Percentiles rank a stretch among this genome's conserved stretches.
Conservation (phyloP, 345 rosid species). For the Noccaea caerulescens region DNA sequence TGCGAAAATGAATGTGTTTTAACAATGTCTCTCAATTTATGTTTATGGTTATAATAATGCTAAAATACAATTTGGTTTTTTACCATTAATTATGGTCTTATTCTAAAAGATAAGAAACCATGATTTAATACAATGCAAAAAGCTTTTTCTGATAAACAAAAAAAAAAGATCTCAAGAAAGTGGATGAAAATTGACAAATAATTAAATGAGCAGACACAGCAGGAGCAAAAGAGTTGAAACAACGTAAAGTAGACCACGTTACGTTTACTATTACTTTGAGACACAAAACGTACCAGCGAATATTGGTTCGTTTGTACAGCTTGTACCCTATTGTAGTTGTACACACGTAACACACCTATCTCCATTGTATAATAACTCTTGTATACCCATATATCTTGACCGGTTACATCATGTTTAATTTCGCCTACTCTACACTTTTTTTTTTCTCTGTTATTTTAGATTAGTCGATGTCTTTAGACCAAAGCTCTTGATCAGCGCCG, state of each 20-base stretch:
- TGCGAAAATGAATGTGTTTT: no score
- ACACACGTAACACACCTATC: neutral
- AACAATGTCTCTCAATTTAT: no score
- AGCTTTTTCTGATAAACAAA: neutral
- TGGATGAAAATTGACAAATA: neutral
- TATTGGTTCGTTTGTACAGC: neutral
- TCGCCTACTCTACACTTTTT: no score
- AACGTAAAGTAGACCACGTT: slow-evolving; percentile 9
- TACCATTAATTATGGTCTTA: no score
- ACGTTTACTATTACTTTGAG: slow-evolving; percentile 1
- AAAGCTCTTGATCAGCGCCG: no score
- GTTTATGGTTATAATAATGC: no score
- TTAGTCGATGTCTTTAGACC: no score
- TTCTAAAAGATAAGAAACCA: neutral
- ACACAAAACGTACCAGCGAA: neutral
- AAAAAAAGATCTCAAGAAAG: neutral
- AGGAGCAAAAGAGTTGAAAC: slow-evolving; percentile 2
- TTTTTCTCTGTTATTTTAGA: no score
- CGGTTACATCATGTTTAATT: neutral
- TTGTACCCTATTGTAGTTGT: neutral
- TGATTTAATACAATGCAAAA: neutral
- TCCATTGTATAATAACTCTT: neutral
- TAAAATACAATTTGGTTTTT: no score
- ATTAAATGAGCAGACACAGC: neutral
- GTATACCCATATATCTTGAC: neutral